Conservation (phyloP, 805 yeast species). For the Saccharomyces paradoxus region DNA sequence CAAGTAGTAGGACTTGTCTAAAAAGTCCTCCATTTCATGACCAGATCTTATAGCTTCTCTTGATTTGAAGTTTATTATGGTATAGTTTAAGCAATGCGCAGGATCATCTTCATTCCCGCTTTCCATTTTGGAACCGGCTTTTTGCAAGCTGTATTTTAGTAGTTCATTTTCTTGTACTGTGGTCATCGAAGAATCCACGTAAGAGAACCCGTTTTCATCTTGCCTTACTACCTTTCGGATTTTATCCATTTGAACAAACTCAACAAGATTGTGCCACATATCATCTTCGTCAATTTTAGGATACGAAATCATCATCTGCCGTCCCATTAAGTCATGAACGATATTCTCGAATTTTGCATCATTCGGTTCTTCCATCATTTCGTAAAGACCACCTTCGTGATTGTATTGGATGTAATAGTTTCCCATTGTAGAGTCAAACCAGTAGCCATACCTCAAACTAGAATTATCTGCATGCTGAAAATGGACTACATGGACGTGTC, state of each 20-base stretch:
- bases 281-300: conserved; percentile 17
- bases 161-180: conserved; percentile 19
- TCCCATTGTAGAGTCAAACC: conserved; percentile 14
- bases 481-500: conserved; percentile 21
- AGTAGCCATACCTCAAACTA: conserved; percentile 27
- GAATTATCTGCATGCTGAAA: conserved; percentile 13
- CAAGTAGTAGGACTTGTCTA: conserved; percentile 59
- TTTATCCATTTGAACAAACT: background rate
- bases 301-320: conserved; percentile 16
- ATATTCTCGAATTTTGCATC: conserved; percentile 6
- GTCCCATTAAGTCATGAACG: conserved; percentile 2
- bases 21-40: conserved; percentile 41
- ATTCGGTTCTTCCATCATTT: conserved; percentile 10
- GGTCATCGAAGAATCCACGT: conserved; percentile 27
- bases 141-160: conserved; percentile 9
- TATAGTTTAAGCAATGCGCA: conserved; percentile 11
- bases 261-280: conserved; percentile 12
- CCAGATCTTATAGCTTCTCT: conserved; percentile 24
- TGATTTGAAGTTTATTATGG: conserved; percentile 23
- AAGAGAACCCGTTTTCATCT: conserved; percentile 3
- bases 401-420: conserved; percentile 12
- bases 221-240: background rate
- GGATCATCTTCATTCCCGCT: conserved; percentile 3
- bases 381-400: conserved; percentile 11
- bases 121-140: background rate